Evolutionary conservation across 805 yeast genomes (phyloP).

Genomic region (Komagataella pastoris): DNA sequence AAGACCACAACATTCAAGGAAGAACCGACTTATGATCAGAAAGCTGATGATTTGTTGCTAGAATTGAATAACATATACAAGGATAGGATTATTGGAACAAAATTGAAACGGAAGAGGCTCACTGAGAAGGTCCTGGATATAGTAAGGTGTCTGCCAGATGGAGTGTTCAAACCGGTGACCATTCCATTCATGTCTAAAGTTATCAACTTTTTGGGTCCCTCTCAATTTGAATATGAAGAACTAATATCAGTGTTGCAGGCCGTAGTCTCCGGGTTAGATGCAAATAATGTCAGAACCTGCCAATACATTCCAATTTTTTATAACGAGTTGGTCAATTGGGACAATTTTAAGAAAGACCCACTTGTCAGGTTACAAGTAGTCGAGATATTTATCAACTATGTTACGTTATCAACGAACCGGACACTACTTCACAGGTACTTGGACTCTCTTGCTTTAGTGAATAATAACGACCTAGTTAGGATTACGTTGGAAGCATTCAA

Average conservation of each 20-base stretch:
- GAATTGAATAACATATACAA: neutral
- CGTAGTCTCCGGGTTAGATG: conserved; percentile 1
- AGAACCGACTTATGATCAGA: neutral
- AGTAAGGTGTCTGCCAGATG: neutral
- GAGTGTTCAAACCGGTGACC: neutral
- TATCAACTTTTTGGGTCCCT: conserved; percentile 14
- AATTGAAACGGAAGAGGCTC: neutral
- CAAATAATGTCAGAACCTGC: conserved; percentile 2
- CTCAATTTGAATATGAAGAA: conserved; percentile 1
- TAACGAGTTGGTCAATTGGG: conserved; percentile 13
- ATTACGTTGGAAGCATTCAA: conserved; percentile 17
- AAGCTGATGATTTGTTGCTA: neutral
- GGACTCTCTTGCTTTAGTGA: conserved; percentile 15
- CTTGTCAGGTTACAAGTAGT: conserved; percentile 15
- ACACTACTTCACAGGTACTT: conserved; percentile 11
- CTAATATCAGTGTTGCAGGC: conserved; percentile 4
- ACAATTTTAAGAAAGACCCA: conserved; percentile 9
- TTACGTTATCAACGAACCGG: conserved; percentile 16
- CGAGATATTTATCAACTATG: conserved; percentile 19
- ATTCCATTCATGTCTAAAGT: conserved; percentile 13
- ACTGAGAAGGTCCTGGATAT: neutral
- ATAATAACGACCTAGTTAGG: conserved; percentile 11
- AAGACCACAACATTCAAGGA: neutral
- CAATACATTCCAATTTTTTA: conserved; percentile 20
- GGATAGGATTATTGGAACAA: neutral